Conservation (phyloP, 257 asterid genomes). For the Jacaranda mimosifolia region DNA sequence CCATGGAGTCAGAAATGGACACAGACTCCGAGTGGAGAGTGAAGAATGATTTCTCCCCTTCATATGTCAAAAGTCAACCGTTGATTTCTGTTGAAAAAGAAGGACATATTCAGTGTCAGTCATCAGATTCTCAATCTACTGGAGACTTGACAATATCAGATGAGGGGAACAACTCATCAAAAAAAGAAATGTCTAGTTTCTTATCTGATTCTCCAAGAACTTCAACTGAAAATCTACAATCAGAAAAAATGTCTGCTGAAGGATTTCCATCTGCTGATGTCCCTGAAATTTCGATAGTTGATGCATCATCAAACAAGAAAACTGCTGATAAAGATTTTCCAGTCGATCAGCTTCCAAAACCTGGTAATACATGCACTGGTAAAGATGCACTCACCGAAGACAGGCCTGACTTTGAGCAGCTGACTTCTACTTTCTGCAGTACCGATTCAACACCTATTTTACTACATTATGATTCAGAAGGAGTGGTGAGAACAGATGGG, state of each 20-base stretch:
- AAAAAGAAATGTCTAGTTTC: slow-evolving; percentile 50
- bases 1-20: slow-evolving; percentile 80
- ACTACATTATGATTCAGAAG: slow-evolving; percentile 48
- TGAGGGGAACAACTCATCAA: slow-evolving; percentile 47
- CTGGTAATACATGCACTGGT: slow-evolving; percentile 34
- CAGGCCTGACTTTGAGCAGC: slow-evolving; percentile 51
- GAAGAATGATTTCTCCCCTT: slow-evolving; percentile 50
- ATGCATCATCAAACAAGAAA: slow-evolving; percentile 39
- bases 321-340: slow-evolving; percentile 36
- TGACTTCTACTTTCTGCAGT: slow-evolving; percentile 40
- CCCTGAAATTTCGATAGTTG: slow-evolving; percentile 35
- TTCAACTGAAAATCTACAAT: slow-evolving; percentile 47
- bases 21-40: slow-evolving; percentile 69
- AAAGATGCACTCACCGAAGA: slow-evolving; percentile 35
- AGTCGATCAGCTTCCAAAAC: slow-evolving; percentile 33
- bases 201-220: slow-evolving; percentile 45
- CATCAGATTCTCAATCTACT: slow-evolving; percentile 70
- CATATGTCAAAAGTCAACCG: slow-evolving; percentile 42
- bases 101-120: slow-evolving; percentile 50
- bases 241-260: slow-evolving; percentile 40
- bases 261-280: slow-evolving; percentile 39
- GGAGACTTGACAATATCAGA: slow-evolving; percentile 65
- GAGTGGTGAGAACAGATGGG: slow-evolving; percentile 39
- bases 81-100: slow-evolving; percentile 47
- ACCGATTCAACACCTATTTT: slow-evolving; percentile 42